These are phyloP conservation scores for Abortiporus biennis DNA, from an alignment of 1,284 basidiomycete species.

Conservation along the genomic window DNA sequence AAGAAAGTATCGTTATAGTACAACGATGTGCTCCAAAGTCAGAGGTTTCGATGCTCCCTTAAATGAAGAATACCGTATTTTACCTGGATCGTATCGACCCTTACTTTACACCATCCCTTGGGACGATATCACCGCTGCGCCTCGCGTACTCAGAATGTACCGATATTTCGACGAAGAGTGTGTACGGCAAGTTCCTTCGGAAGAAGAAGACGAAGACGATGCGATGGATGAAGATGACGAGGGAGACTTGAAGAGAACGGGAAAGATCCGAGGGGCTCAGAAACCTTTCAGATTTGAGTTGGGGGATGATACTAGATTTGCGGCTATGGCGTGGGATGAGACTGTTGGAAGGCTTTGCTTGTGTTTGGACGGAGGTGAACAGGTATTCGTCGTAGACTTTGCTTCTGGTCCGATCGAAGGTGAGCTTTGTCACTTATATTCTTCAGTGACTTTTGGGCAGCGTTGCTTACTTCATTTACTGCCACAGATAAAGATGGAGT, in stretches of 20 bases:
- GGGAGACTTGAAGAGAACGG: conserved; percentile 5
- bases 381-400: conserved; percentile 32
- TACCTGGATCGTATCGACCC: conserved; percentile 43
- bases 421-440: no score
- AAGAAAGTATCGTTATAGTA: no score
- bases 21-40: no score
- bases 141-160: conserved; percentile 3
- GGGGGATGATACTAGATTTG: conserved; percentile 2
- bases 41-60: no score
- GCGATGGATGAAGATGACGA: conserved; percentile 11
- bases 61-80: conserved; percentile 21
- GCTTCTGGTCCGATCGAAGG: conserved; percentile 29
- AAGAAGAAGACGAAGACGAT: no score
- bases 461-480: no score
- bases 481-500: no score
- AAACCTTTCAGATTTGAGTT: conserved; percentile 7
- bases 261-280: conserved; percentile 5
- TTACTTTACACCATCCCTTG: conserved; percentile 36
- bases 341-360: conserved; percentile 34
- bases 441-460: no score
- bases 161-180: background rate
- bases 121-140: conserved; percentile 10
- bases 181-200: background rate
- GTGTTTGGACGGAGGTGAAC: conserved; percentile 21
- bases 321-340: conserved; percentile 37